These are phyloP conservation scores for Tagetes patula DNA, from an alignment of 129 eudicot genomes.

Conservation along the genomic window DNA sequence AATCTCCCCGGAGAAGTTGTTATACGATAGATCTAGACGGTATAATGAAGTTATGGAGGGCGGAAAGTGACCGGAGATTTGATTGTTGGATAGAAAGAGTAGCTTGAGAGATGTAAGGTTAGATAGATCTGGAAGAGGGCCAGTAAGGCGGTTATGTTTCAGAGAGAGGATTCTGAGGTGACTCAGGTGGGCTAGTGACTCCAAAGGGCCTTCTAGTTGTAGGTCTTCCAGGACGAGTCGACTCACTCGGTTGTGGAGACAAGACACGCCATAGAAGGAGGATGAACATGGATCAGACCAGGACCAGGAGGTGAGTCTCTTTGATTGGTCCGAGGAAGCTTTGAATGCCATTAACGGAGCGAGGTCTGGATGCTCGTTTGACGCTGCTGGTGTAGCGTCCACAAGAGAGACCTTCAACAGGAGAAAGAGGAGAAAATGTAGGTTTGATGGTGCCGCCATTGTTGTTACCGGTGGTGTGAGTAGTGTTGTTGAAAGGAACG, in stretches of 20 bases:
- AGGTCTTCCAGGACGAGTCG: constrained; percentile 76
- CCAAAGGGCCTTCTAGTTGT: constrained; percentile 41
- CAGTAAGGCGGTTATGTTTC: constrained; percentile 55
- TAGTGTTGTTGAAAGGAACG: constrained; percentile 20
- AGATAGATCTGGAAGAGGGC: constrained; percentile 70
- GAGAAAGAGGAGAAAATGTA: constrained; percentile 11
- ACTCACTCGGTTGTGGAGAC: constrained; percentile 65
- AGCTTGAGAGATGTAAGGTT: constrained; percentile 45
- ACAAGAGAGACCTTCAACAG: constrained; percentile 25
- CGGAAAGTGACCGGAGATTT: constrained; percentile 62
- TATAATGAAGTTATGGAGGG: constrained; percentile 34
- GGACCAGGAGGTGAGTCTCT: constrained; percentile 61
- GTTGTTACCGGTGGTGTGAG: constrained; percentile 17
- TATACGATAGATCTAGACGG: constrained; percentile 74
- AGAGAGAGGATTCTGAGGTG: constrained; percentile 74
- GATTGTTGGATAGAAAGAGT: constrained; percentile 60
- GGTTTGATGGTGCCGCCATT: constrained; percentile 36
- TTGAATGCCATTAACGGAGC: constrained; percentile 62
- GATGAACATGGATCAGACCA: constrained; percentile 55
- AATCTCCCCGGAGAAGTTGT: constrained; percentile 61
- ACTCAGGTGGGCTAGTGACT: constrained; percentile 49
- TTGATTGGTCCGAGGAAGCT: constrained; percentile 39
- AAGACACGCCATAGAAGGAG: constrained; percentile 53
- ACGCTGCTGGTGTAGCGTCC: constrained; percentile 15
- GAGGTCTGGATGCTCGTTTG: constrained; percentile 48